Conservation (phyloP, 345 rosid species). For the Syzygium oleosum region DNA sequence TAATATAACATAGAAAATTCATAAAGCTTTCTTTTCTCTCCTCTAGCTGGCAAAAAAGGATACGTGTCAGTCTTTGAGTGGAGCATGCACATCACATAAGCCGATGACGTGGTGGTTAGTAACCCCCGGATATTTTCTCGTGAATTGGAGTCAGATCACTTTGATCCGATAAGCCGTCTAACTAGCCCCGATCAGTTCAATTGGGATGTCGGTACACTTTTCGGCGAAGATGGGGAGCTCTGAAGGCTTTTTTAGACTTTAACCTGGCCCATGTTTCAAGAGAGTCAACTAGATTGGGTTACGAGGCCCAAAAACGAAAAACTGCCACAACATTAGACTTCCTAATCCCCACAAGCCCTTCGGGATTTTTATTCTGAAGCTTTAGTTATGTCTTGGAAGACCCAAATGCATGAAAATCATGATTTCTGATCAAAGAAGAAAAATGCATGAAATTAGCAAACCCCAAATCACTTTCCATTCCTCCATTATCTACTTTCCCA, state of each 20-base stretch:
- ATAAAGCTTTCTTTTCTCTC: too few species aligned
- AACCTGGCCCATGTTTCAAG: not conserved
- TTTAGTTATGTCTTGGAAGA: not conserved
- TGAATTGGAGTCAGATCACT: not conserved
- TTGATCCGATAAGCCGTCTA: not conserved
- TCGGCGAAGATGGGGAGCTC: not conserved
- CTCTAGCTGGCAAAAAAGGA: too few species aligned
- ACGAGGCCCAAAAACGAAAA: not conserved
- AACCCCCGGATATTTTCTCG: too few species aligned
- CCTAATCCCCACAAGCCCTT: not conserved
- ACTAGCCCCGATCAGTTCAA: too few species aligned
- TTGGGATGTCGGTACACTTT: not conserved
- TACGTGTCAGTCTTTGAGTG: too few species aligned
- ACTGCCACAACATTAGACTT: not conserved
- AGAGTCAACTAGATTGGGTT: not conserved
- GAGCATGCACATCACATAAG: too few species aligned
- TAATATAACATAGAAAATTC: too few species aligned
- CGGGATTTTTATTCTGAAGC: not conserved
- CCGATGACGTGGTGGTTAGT: too few species aligned
- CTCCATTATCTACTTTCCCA: not conserved
- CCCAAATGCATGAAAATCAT: not conserved
- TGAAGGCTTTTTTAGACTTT: not conserved
- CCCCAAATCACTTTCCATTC: not conserved
- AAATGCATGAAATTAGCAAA: not conserved
- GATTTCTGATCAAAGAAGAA: not conserved